Base-by-base conservation (phyloP, 2,329 filamentous ascomycete species). In the Fusarium nurragi region DNA sequence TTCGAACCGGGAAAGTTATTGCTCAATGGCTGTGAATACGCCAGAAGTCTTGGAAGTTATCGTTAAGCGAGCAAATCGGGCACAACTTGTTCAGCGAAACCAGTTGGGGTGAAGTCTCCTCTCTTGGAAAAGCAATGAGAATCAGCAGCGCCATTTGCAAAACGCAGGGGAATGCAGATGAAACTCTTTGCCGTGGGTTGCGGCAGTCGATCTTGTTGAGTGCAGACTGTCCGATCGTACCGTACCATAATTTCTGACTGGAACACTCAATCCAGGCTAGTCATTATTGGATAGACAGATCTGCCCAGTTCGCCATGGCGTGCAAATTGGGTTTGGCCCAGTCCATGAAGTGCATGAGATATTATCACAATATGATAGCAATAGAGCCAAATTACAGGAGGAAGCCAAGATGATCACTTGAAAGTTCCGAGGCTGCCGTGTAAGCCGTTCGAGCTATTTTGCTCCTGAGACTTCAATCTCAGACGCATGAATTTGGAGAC, bases 61-160 rank as follows among this genome's bases (percentile, higher is more conserved):
- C 1, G 30, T 25, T 3, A 6, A 12, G 6, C 16, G 9, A n/a
- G 18, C 23, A 23, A 41, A 0, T 2, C 30, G 18, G 3, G 4
- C 1, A 3, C 45, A 51, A 9, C 23, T 55, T 4, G 5, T 37
- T 2, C 6, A 7, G 4, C 13, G 1, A 11, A n/a, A 1, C 3
- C 3, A 0, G 0, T 2, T 1, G 0, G 2, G 3, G 1, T 1
- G 3, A 3, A 2, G 2, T 16, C 4, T 22, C 37, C 3, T 37
- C 23, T 11, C 45, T 55, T 2, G 23, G 45, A 3, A 23, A 3
- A 14, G 37, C 46, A 10, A 51, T 55, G 5, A 1, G 3, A 1
- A 3, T 43, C 8, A 55, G 52, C 11, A 12, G n/a, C 2, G 0
- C 1, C 1, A 30, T 51, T 18, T 55, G 52, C 2, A 1, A 25